Evolutionary conservation across 2,329 filamentous ascomycete species (phyloP).

Genomic region (Claviceps spartinae): DNA sequence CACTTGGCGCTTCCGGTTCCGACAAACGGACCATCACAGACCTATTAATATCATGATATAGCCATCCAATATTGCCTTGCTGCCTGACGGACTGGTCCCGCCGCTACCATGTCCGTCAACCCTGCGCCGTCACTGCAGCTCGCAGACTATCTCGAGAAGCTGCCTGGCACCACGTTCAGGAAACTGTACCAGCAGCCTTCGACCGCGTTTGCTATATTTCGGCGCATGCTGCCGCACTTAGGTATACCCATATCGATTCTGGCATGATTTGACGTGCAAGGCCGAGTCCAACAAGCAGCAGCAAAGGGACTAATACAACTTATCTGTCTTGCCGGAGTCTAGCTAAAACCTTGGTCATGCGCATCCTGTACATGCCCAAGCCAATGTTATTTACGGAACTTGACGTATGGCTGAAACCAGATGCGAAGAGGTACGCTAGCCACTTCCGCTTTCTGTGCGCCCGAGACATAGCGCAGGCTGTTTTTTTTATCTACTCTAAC

Average conservation of each 20-base stretch:
- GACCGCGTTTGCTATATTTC: slow-evolving; percentile 86
- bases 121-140: slow-evolving; percentile 40
- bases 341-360: slow-evolving; percentile 95
- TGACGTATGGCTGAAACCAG: slow-evolving; percentile 71
- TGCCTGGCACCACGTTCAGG: slow-evolving; percentile 78
- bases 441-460: neutral
- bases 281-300: neutral
- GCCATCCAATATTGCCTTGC: neutral
- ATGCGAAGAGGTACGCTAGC: slow-evolving; percentile 26
- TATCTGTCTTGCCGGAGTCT: slow-evolving; percentile 1
- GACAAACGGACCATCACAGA: neutral
- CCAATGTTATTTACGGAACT: slow-evolving; percentile 70
- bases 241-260: slow-evolving; percentile 35
- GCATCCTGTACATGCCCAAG: slow-evolving; percentile 76
- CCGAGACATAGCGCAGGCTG: neutral
- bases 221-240: slow-evolving; percentile 88
- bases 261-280: neutral
- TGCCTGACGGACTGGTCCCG: slow-evolving; percentile 14
- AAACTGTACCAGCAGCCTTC: slow-evolving; percentile 93
- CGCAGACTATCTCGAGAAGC: slow-evolving; percentile 85
- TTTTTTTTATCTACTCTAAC: neutral
- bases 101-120: slow-evolving; percentile 31
- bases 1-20: neutral
- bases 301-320: neutral
- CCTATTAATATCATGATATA: slow-evolving; percentile 8